A percentile compares a stretch with the other conserved stretches of the same genome.
These are phyloP conservation scores for Neckera pumila DNA, from an alignment of 225 moss, liverwort and hornwort species.

Conservation along the genomic window DNA sequence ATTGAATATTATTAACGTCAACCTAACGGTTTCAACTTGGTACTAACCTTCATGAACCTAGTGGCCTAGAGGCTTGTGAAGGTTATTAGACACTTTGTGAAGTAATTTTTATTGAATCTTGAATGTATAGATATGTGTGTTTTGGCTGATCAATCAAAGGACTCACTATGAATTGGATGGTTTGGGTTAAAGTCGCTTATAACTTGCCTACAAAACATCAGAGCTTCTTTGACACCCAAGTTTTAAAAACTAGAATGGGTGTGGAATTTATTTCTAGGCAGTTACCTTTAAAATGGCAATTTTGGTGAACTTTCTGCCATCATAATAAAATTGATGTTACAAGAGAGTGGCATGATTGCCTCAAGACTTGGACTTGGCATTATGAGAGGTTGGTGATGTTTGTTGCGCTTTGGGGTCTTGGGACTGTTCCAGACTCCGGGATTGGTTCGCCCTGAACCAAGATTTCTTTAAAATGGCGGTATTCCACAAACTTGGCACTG, in stretches of 20 bases:
- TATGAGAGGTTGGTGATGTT: neutral
- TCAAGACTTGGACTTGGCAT: neutral
- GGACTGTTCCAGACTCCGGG: neutral
- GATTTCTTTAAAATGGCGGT: too few species aligned
- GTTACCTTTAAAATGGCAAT: neutral
- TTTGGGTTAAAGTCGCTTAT: neutral
- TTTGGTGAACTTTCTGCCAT: neutral
- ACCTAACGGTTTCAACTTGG: neutral
- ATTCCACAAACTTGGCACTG: too few species aligned
- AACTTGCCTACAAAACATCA: neutral
- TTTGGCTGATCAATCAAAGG: neutral
- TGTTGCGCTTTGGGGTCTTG: neutral
- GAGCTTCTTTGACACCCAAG: neutral
- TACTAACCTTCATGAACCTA: neutral
- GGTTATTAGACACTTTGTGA: neutral
- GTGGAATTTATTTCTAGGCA: neutral
- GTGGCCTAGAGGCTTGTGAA: neutral
- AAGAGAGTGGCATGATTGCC: neutral
- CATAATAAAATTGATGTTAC: neutral
- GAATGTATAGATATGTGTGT: neutral
- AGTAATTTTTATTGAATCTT: neutral
- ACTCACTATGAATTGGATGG: neutral
- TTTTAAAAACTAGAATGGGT: neutral
- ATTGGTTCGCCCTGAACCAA: neutral
- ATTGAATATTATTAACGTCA: neutral